Conservation (phyloP, 2,329 filamentous ascomycete species). For the Fusarium siculi region DNA sequence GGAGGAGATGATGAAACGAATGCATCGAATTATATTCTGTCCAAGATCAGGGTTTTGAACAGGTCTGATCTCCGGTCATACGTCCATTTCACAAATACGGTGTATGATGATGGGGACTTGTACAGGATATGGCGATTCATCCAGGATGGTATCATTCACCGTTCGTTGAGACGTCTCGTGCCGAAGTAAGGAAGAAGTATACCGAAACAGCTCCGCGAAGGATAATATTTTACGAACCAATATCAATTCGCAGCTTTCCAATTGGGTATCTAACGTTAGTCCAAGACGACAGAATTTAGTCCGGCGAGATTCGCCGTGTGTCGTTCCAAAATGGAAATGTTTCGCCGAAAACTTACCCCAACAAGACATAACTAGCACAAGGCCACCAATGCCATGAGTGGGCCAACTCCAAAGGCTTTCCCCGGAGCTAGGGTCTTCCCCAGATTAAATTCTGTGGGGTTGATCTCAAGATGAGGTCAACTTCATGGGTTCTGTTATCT, state of each 20-base stretch:
- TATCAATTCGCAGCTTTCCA: not conserved
- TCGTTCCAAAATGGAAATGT: not conserved
- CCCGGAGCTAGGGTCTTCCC: not conserved
- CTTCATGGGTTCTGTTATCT: not conserved
- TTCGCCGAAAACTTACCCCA: not conserved
- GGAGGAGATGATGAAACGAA: not conserved
- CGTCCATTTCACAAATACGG: accelerated
- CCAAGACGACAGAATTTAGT: not conserved
- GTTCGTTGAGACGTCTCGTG: not conserved
- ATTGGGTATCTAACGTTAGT: not conserved
- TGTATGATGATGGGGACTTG: not conserved
- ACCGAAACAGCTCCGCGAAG: not conserved
- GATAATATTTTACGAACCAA: not conserved
- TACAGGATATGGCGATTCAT: accelerated
- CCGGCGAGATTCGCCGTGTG: not conserved
- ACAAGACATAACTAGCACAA: not conserved
- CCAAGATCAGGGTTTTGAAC: accelerated
- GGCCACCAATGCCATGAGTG: not conserved
- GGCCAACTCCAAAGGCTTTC: not conserved
- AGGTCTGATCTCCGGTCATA: accelerated
- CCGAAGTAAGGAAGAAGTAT: not conserved
- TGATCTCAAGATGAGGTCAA: not conserved
- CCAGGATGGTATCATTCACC: accelerated
- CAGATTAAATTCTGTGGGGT: not conserved
- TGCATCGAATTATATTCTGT: not conserved